These are phyloP conservation scores for Scheffersomyces spartinae DNA, from an alignment of 805 yeast genomes.

Conservation along the genomic window DNA sequence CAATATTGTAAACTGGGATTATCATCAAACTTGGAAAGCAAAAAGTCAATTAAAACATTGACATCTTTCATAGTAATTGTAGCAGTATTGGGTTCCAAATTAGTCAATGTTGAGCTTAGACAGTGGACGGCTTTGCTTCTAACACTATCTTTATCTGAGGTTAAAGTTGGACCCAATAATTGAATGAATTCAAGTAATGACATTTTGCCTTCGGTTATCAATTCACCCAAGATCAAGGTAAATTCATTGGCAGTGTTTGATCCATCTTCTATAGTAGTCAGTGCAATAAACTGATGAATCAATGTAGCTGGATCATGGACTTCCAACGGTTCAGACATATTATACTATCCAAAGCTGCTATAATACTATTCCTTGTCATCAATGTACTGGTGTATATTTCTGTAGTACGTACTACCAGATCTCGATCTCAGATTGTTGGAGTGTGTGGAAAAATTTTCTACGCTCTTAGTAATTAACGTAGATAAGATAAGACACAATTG, in stretches of 20 bases:
- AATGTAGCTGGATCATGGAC: conserved; percentile 13
- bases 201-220: conserved; percentile 11
- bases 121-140: conserved; percentile 38
- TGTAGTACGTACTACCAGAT: no score
- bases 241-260: conserved; percentile 4
- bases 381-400: no score
- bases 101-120: conserved; percentile 22
- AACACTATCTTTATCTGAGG: conserved; percentile 43
- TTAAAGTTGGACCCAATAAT: conserved; percentile 47
- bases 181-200: conserved; percentile 44
- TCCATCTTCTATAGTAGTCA: conserved; percentile 16
- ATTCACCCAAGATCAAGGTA: conserved; percentile 13
- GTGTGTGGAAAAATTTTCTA: no score
- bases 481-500: no score
- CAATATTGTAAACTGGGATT: conserved; percentile 39
- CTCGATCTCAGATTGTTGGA: no score
- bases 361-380: no score
- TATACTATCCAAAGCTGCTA: no score
- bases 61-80: conserved; percentile 33
- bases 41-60: conserved; percentile 43
- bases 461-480: no score
- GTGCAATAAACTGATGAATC: conserved; percentile 26
- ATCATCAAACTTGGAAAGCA: conserved; percentile 59
- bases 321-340: no score
- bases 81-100: conserved; percentile 11